Evolutionary conservation across 495 filamentous ascomycete genomes (phyloP).

Genomic region (Aspergillus coremiiformis): DNA sequence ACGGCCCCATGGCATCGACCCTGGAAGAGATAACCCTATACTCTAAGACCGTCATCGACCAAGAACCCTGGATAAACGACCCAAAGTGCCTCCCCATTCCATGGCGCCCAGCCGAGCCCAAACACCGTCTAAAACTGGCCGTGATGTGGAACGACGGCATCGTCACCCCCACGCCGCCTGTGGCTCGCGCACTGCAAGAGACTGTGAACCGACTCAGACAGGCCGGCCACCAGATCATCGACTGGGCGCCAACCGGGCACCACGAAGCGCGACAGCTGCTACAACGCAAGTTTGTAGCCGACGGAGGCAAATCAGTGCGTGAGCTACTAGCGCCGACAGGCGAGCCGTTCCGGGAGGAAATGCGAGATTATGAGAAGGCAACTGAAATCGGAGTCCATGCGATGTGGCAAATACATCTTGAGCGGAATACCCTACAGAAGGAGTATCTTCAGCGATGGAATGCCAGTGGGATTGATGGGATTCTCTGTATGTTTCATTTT

Average conservation of each 20-base stretch:
- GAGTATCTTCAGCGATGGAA: conserved; percentile 43
- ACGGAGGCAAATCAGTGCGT: conserved; percentile 38
- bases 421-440: conserved; percentile 31
- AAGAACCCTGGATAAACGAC: conserved; percentile 36
- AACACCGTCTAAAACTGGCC: conserved; percentile 43
- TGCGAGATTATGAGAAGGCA: conserved; percentile 27
- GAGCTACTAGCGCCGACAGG: conserved; percentile 33
- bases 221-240: conserved; percentile 11
- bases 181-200: conserved; percentile 46
- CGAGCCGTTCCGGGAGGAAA: conserved; percentile 46
- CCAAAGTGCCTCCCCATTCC: conserved; percentile 36
- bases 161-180: conserved; percentile 58
- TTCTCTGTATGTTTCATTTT: conserved; percentile 6
- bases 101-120: conserved; percentile 23
- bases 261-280: conserved; percentile 34
- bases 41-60: conserved; percentile 29
- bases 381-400: conserved; percentile 23
- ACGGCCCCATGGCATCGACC: conserved; percentile 38
- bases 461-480: conserved; percentile 4
- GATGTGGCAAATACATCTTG: conserved; percentile 32
- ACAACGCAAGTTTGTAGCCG: conserved; percentile 40
- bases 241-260: conserved; percentile 19
- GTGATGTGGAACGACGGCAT: conserved; percentile 56
- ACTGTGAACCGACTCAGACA: conserved; percentile 38
- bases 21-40: conserved; percentile 37